Conservation (phyloP, 331 rosid species). For the Rhamnella rubrinervis region DNA sequence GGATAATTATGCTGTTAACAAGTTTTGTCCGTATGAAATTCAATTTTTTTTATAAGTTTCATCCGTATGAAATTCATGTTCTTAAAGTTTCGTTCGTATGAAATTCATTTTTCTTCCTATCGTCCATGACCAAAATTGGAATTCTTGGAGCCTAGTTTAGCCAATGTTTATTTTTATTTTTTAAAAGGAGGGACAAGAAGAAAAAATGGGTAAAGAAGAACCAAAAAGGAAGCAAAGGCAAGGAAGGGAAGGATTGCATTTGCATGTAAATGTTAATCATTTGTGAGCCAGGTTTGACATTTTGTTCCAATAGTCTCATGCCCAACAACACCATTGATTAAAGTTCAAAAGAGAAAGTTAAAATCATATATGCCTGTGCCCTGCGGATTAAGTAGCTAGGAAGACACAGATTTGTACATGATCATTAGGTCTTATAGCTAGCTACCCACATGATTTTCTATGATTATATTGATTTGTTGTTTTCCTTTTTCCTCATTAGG, state of each 20-base stretch:
- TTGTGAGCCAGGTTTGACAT: conserved; percentile 15
- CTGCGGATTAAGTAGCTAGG: neutral
- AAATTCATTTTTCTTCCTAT: too few relatives aligned
- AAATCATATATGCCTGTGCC: conserved; percentile 11
- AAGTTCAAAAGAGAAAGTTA: conserved; percentile 4
- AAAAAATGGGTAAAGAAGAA: too few relatives aligned
- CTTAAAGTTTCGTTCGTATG: too few relatives aligned
- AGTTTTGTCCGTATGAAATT: neutral
- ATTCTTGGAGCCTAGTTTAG: too few relatives aligned
- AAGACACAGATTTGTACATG: conserved; percentile 4
- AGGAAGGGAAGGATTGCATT: neutral
- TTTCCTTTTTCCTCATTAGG: too few relatives aligned
- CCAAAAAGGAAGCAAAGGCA: too few relatives aligned
- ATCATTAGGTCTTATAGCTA: conserved; percentile 13
- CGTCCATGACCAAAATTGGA: too few relatives aligned
- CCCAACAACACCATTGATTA: conserved; percentile 3
- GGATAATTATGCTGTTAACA: neutral
- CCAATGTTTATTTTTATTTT: neutral
- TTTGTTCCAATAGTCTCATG: neutral
- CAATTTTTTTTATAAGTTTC: neutral
- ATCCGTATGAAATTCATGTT: too few relatives aligned
- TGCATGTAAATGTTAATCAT: neutral
- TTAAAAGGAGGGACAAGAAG: neutral
- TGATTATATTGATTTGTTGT: neutral
- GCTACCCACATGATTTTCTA: conserved; percentile 13